Evolutionary conservation across 2,329 filamentous ascomycete species (phyloP).

Genomic region (Ceratocystis variospora): DNA sequence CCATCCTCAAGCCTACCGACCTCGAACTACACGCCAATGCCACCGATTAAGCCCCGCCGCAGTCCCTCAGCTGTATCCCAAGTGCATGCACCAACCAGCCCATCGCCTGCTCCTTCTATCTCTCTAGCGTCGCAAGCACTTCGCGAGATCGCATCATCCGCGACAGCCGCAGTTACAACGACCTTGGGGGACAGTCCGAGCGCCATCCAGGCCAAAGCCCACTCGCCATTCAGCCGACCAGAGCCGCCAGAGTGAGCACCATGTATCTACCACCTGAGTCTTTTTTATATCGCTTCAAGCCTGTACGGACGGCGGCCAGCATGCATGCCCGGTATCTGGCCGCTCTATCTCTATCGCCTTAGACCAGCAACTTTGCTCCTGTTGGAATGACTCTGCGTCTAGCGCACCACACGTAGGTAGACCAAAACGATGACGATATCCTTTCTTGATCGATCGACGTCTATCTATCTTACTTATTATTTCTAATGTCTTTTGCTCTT

Average conservation of each 20-base stretch:
- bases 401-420: not conserved
- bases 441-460: not conserved
- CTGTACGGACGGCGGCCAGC: too few species aligned
- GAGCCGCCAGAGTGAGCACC: too few species aligned
- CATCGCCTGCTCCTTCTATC: not conserved
- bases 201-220: not conserved
- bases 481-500: not conserved
- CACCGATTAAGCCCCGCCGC: not conserved
- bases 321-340: too few species aligned
- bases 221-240: too few species aligned
- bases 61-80: not conserved
- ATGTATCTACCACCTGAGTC: too few species aligned
- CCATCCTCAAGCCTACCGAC: not conserved
- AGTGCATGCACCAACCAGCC: not conserved
- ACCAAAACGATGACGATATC: not conserved
- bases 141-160: not conserved
- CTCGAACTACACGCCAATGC: not conserved
- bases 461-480: slow-evolving; percentile 6
- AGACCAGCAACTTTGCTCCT: too few species aligned
- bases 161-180: not conserved
- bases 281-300: too few species aligned
- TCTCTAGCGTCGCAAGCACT: not conserved
- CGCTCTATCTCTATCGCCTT: too few species aligned
- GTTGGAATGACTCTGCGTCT: too few species aligned
- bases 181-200: not conserved